Conservation (phyloP, 106 monocot genomes). For the Xerophyta viscosa region DNA sequence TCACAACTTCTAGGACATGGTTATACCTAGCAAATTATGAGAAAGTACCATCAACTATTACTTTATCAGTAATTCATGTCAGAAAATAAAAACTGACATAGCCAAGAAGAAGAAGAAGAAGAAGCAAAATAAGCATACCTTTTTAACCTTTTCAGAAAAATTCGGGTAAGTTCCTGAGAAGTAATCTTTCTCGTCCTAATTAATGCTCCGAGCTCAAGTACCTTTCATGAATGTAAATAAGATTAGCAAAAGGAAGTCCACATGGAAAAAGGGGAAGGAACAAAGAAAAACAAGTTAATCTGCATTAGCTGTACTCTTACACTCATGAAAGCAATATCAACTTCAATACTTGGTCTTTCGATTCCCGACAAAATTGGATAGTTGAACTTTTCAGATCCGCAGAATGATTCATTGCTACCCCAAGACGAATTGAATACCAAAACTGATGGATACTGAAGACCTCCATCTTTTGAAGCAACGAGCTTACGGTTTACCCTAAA, state of each 20-base stretch:
- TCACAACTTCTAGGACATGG: constrained; percentile 67
- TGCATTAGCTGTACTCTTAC: constrained; percentile 21
- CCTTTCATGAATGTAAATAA: constrained; percentile 24
- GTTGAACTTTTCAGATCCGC: constrained; percentile 29
- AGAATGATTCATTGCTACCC: constrained; percentile 21
- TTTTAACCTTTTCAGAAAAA: constrained; percentile 69
- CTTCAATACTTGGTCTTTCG: constrained; percentile 49
- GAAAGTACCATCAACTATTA: background rate
- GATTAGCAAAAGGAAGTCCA: background rate
- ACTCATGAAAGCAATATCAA: constrained; percentile 88
- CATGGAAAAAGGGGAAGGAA: background rate
- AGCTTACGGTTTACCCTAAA: constrained; percentile 57
- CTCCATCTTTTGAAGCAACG: constrained; percentile 71
- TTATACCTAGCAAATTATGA: constrained; percentile 42
- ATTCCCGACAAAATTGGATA: constrained; percentile 41
- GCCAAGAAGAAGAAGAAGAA: background rate
- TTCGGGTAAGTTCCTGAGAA: constrained; percentile 62
- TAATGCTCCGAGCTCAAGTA: constrained; percentile 80
- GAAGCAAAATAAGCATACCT: constrained; percentile 23
- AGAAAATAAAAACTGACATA: too few species aligned
- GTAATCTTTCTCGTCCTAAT: constrained; percentile 79
- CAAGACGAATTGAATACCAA: constrained; percentile 78
- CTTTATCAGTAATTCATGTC: background rate
- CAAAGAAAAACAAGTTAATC: background rate
- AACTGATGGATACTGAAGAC: constrained; percentile 77